These are phyloP conservation scores for Venturia carpophila DNA, from an alignment of 2,329 filamentous ascomycete genomes.

Conservation along the genomic window DNA sequence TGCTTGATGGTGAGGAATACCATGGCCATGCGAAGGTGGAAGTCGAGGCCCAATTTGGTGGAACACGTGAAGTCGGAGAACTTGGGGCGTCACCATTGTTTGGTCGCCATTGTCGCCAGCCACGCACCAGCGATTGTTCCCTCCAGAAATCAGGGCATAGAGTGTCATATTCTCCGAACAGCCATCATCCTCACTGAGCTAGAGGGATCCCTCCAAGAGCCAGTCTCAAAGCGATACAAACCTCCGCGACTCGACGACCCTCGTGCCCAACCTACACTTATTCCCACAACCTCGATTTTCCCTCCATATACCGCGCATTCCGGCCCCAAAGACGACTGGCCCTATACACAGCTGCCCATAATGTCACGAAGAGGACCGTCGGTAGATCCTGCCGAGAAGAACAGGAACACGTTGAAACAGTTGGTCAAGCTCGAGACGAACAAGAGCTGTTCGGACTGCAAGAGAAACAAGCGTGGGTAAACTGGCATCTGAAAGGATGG, in stretches of 20 bases:
- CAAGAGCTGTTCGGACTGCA: slow-evolving; percentile 97
- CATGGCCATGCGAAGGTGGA: neutral
- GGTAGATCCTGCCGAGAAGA: slow-evolving; percentile 84
- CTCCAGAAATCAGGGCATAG: neutral
- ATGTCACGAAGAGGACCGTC: slow-evolving; percentile 82
- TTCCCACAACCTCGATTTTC: neutral
- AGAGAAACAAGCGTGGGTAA: slow-evolving; percentile 86
- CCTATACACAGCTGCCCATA: neutral
- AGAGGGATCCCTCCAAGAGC: no score
- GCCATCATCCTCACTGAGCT: neutral
- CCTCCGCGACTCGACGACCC: slow-evolving; percentile 1
- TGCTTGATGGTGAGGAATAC: no score
- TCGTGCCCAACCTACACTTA: neutral
- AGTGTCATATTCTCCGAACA: neutral
- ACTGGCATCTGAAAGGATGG: slow-evolving; percentile 5
- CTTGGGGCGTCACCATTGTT: neutral
- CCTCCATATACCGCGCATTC: neutral
- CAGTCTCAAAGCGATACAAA: neutral
- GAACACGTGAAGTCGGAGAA: neutral
- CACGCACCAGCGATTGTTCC: neutral
- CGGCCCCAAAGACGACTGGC: no score
- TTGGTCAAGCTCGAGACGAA: slow-evolving; percentile 91
- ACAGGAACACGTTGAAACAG: slow-evolving; percentile 87
- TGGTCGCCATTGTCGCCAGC: neutral
- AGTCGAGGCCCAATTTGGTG: neutral